A percentile compares a stretch with the other conserved stretches of the same genome.
Conservation (phyloP, 805 yeast genomes). For the Monosporozyma solicola region DNA sequence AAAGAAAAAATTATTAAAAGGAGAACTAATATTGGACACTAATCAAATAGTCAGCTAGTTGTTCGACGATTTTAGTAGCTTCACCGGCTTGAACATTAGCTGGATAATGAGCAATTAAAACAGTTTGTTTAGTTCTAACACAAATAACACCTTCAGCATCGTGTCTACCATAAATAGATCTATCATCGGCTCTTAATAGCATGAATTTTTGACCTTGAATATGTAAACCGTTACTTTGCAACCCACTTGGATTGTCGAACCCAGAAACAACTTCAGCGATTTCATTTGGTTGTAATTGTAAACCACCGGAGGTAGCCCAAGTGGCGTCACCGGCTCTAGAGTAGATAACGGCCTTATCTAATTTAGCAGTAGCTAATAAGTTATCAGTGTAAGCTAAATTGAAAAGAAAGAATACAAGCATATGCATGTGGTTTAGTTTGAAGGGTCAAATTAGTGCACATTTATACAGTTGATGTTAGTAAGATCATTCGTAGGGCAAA, state of each 20-base stretch:
- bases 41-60: constrained; percentile 89
- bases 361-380: constrained; percentile 74
- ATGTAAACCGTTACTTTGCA: constrained; percentile 83
- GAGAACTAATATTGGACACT: constrained; percentile 60
- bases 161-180: constrained; percentile 88
- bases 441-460: too few relatives aligned
- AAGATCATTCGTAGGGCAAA: neutral
- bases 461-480: neutral
- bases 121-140: constrained; percentile 90
- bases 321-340: constrained; percentile 90
- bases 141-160: constrained; percentile 83
- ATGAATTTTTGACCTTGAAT: constrained; percentile 81
- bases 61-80: constrained; percentile 91
- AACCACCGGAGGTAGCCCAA: constrained; percentile 81
- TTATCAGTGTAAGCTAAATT: constrained; percentile 85
- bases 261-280: constrained; percentile 68
- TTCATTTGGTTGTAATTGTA: constrained; percentile 59
- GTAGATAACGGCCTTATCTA: constrained; percentile 88
- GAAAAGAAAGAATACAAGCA: neutral
- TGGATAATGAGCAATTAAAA: constrained; percentile 90
- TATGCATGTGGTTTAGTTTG: neutral
- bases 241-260: constrained; percentile 64
- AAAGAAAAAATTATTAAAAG: neutral
- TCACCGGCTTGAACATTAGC: constrained; percentile 88
- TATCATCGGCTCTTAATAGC: constrained; percentile 78